Evolutionary conservation across 148 eudicot genomes (phyloP).

Genomic region (Talinum fruticosum): DNA sequence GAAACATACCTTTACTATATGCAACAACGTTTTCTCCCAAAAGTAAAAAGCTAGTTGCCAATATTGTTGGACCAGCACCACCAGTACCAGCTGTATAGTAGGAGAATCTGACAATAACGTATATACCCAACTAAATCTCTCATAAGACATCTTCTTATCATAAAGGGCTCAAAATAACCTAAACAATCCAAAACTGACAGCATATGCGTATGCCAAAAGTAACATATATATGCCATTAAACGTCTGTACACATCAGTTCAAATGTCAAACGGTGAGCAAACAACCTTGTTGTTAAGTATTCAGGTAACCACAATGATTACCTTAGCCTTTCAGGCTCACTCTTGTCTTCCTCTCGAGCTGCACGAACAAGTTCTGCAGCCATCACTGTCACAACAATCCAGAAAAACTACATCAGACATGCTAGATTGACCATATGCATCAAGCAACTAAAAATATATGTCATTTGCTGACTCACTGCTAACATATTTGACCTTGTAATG

Average conservation of each 20-base stretch:
- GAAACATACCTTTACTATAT: conserved; percentile 68
- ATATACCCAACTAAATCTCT: not conserved
- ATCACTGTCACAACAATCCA: conserved; percentile 54
- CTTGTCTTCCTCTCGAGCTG: conserved; percentile 61
- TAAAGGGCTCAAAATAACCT: not conserved
- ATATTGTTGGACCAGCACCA: conserved; percentile 98
- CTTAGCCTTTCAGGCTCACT: conserved; percentile 77
- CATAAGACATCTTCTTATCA: not conserved
- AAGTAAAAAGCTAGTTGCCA: conserved; percentile 94
- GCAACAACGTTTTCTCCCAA: conserved; percentile 95
- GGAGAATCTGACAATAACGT: conserved; percentile 62
- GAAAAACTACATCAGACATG: not conserved
- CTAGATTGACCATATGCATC: not conserved
- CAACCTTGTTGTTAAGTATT: not conserved
- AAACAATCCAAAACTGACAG: not conserved
- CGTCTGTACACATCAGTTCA: not conserved
- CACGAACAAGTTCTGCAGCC: conserved; percentile 98
- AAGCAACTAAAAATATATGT: not conserved
- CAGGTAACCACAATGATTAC: conserved; percentile 31
- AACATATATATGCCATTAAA: not conserved
- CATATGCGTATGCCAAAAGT: not conserved
- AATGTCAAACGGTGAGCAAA: not conserved
- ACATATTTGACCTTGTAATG: not conserved
- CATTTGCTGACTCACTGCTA: not conserved
- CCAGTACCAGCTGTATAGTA: conserved; percentile 98